A percentile compares a stretch with the other conserved stretches of the same genome.
These are phyloP conservation scores for Geotrichum reessii DNA, from an alignment of 1,139 yeast species.

Conservation along the genomic window DNA sequence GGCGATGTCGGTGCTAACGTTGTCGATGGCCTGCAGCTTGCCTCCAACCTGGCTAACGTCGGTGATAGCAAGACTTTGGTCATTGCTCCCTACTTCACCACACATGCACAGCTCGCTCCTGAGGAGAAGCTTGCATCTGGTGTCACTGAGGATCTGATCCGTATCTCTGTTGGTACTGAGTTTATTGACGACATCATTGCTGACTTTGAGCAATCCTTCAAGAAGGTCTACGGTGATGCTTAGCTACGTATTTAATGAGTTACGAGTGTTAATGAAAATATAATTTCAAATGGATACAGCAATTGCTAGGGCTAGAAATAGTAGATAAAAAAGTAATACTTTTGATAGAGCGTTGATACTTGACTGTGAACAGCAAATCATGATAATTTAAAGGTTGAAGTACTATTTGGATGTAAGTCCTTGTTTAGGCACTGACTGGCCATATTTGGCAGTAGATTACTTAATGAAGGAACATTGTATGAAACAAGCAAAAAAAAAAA, in stretches of 20 bases:
- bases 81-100: constrained; percentile 91
- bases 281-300: background rate
- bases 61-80: constrained; percentile 94
- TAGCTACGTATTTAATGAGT: background rate
- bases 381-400: too few species aligned
- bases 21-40: constrained; percentile 75
- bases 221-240: constrained; percentile 23
- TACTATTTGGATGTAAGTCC: background rate
- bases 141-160: constrained; percentile 78
- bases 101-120: constrained; percentile 83
- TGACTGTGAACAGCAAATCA: too few species aligned
- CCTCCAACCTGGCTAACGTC: constrained; percentile 90
- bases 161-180: constrained; percentile 88
- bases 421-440: background rate
- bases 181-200: constrained; percentile 80
- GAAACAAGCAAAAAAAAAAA: background rate
- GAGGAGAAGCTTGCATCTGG: constrained; percentile 79
- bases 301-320: background rate
- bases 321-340: background rate
- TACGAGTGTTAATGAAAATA: background rate
- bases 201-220: constrained; percentile 78
- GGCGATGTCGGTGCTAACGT: constrained; percentile 68
- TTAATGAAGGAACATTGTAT: background rate
- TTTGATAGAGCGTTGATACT: background rate
- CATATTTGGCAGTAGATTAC: background rate